Evolutionary conservation across 2,329 filamentous ascomycete genomes (phyloP).

Genomic region (Talaromyces sp.): DNA sequence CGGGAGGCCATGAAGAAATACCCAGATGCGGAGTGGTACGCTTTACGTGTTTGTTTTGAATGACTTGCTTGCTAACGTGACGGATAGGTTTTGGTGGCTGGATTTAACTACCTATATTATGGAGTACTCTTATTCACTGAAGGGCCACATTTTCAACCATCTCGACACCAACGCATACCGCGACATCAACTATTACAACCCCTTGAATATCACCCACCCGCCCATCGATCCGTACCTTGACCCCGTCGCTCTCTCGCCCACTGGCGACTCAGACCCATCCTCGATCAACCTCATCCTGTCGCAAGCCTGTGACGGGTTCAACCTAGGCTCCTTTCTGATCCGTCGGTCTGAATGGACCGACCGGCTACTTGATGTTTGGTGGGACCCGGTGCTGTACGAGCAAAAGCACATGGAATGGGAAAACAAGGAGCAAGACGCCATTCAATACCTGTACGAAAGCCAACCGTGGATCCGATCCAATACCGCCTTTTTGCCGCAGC

Average conservation of each 20-base stretch:
- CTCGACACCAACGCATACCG: constrained; percentile 73
- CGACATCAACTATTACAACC: constrained; percentile 95
- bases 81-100: constrained; percentile 91
- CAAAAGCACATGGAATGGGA: constrained; percentile 99
- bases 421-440: constrained; percentile 94
- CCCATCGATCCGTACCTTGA: constrained; percentile 71
- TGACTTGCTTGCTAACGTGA: constrained; percentile 11
- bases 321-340: constrained; percentile 91
- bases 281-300: constrained; percentile 85
- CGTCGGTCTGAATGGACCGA: constrained; percentile 84
- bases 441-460: constrained; percentile 84
- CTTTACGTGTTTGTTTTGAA: background rate
- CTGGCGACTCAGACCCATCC: constrained; percentile 69
- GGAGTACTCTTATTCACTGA: constrained; percentile 87
- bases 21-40: constrained; percentile 91
- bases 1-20: constrained; percentile 87
- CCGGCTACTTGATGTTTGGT: constrained; percentile 90
- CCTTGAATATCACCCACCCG: constrained; percentile 86
- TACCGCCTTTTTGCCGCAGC: constrained; percentile 82
- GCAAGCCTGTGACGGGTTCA: constrained; percentile 94
- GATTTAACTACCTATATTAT: constrained; percentile 97
- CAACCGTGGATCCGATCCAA: constrained; percentile 91
- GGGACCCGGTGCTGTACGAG: constrained; percentile 96
- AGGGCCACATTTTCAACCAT: constrained; percentile 82
- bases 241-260: constrained; percentile 60